Percentiles rank a stretch among this genome's conserved stretches.
Evolutionary conservation across 129 eudicot species (phyloP).

Genomic region (Smallanthus sonchifolius): DNA sequence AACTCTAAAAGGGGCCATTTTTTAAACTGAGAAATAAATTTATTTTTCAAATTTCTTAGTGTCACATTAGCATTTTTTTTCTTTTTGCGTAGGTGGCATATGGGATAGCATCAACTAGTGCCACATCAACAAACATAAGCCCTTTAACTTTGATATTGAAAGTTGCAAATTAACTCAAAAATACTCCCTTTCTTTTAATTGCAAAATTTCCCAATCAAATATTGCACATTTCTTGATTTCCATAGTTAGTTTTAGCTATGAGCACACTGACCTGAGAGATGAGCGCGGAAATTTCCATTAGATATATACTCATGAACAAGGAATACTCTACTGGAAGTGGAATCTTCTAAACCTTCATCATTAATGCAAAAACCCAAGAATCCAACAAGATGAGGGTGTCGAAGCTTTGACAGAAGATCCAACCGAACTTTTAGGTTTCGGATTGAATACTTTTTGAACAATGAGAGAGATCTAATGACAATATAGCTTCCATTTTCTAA

Average conservation of each 20-base stretch:
- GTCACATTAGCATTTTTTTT: background rate
- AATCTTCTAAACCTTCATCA: constrained; percentile 55
- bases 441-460: constrained; percentile 52
- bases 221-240: background rate
- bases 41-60: background rate
- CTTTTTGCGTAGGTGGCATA: background rate
- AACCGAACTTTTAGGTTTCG: constrained; percentile 69
- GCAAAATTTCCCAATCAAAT: background rate
- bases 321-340: constrained; percentile 54
- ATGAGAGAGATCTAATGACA: constrained; percentile 52
- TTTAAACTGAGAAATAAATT: background rate
- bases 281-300: constrained; percentile 65
- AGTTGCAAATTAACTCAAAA: background rate
- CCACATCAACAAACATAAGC: background rate
- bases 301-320: constrained; percentile 74
- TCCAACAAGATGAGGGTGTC: constrained; percentile 73
- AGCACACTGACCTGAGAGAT: constrained; percentile 64
- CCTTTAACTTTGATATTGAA: background rate
- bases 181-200: background rate
- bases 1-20: background rate
- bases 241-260: background rate
- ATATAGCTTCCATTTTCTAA: constrained; percentile 60
- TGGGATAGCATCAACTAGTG: too few relatives aligned
- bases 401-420: constrained; percentile 82
- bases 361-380: constrained; percentile 82